Conservation (phyloP, 768 basidiomycete genomes). For the Phylloporus sp. region DNA sequence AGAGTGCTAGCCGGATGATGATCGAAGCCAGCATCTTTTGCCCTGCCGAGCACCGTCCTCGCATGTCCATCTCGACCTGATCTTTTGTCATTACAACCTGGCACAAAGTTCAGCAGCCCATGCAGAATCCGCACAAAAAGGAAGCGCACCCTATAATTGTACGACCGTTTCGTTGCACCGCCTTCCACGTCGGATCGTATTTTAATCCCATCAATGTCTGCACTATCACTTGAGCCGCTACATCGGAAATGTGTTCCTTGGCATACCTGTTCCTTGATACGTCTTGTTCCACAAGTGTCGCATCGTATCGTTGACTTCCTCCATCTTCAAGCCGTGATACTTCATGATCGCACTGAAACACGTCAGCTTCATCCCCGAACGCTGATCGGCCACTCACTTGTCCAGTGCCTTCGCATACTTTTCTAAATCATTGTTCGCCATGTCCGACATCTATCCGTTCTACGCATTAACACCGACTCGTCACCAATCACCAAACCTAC, state of each 20-base stretch:
- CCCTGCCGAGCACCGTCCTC: slow-evolving; percentile 95
- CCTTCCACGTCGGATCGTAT: slow-evolving; percentile 94
- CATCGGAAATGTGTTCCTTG: background rate
- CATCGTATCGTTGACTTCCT: slow-evolving; percentile 98
- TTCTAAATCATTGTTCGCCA: slow-evolving; percentile 95
- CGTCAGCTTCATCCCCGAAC: slow-evolving; percentile 12
- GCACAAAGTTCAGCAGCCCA: slow-evolving; percentile 12
- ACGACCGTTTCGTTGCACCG: slow-evolving; percentile 83
- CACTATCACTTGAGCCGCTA: slow-evolving; percentile 9
- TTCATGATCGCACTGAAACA: slow-evolving; percentile 89
- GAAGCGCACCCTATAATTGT: slow-evolving; percentile 86
- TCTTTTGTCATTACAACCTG: slow-evolving; percentile 99
- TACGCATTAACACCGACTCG: background rate
- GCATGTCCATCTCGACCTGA: slow-evolving; percentile 99
- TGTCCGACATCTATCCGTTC: slow-evolving; percentile 78
- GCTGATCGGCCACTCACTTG: slow-evolving; percentile 53
- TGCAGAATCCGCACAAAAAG: slow-evolving; percentile 2
- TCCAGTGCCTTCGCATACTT: slow-evolving; percentile 97
- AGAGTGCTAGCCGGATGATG: slow-evolving; percentile 94
- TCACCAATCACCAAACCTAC: slow-evolving; percentile 37
- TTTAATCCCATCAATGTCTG: slow-evolving; percentile 97
- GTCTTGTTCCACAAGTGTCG: slow-evolving; percentile 98
- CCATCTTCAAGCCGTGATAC: slow-evolving; percentile 97
- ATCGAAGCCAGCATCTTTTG: slow-evolving; percentile 99
- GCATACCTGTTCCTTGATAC: slow-evolving; percentile 92